Base-by-base conservation (phyloP, 768 basidiomycete genomes). In the Boletus pseudopeckii region DNA sequence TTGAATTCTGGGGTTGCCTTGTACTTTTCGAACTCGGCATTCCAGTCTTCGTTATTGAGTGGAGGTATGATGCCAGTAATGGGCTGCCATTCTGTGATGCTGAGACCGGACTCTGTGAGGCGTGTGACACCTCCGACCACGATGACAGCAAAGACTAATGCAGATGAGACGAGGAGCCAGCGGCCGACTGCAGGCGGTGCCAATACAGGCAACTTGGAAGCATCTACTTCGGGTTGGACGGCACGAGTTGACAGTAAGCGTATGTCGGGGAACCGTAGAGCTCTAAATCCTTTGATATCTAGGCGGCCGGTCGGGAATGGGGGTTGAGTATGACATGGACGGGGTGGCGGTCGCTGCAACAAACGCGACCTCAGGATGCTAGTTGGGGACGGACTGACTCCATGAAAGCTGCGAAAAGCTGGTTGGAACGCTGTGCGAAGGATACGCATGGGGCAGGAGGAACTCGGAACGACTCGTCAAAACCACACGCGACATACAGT, bases 11-110 rank as follows among this genome's bases (percentile, higher is more conserved):
- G 97, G 2, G 95, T 97, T 15, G 79, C 79, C 71, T 86, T 91
- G 77, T 99, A 95, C 74, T 98, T 98, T 34, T 86, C 82, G 68
- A 98, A 98, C 66, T 98, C 96, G 24, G 72, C 75, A 56, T 82
- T 76, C 97, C 97, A 99, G 45, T 90, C 83, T 8, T 75, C 81
- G 22, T 77, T 70, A 1, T 82, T 81, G 36, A 93, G 71, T 1
- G 97, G 97, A 17, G 95, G 95, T 17, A 94, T 66, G 46, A 92
- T 75, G 15, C 97, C 97, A 24, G 91, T 87, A 50, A 98, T 84
- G 13, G 96, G 94, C 48, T 82, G 80, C 97, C 97, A 99, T 78
- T 99, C 97, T 22, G 94, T 97, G 69, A 99, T 99, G 68, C 92
- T 95, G 55, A 99, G 75, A 14, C 97, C 97, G 15, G 93, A 96